Evolutionary conservation across 2,329 filamentous ascomycete species (phyloP).

Genomic region (Pyricularia sp.): DNA sequence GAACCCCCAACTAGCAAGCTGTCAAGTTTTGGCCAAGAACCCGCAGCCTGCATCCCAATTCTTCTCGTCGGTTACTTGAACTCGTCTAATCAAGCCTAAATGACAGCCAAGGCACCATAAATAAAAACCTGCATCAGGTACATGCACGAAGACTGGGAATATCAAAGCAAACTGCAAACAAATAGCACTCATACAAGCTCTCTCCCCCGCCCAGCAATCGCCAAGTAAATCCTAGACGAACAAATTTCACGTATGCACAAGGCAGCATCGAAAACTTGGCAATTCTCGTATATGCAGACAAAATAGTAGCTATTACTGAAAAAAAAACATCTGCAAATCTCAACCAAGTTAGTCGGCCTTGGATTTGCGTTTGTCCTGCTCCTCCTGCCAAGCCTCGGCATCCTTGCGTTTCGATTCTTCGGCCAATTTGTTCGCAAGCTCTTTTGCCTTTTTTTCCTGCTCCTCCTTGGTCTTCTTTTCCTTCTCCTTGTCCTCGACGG

Average conservation of each 20-base stretch:
- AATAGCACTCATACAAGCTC: neutral
- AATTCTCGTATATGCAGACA: neutral
- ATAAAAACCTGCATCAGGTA: no score
- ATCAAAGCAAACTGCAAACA: neutral
- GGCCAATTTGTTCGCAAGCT: constrained; percentile 1
- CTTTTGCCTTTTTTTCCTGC: constrained; percentile 5
- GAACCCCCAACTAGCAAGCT: no score
- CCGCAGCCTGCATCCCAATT: no score
- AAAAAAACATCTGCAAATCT: neutral
- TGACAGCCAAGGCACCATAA: neutral
- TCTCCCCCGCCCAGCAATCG: no score
- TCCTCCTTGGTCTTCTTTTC: constrained; percentile 3
- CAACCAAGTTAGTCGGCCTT: neutral
- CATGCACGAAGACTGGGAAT: neutral
- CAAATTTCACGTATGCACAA: neutral
- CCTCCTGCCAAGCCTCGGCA: constrained; percentile 2
- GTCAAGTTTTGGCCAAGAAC: no score
- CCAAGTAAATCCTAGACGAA: no score
- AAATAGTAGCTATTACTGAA: neutral
- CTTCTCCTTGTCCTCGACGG: constrained; percentile 7
- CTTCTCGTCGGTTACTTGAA: neutral
- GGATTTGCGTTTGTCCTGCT: neutral
- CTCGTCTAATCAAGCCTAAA: neutral
- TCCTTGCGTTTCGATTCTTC: constrained; percentile 1
- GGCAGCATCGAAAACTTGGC: neutral